Percentiles rank a stretch among this genome's conserved stretches.
phyloP scores from a whole-genome alignment of 1,284 basidiomycete genomes.

The Pholiota adiposa region DNA sequence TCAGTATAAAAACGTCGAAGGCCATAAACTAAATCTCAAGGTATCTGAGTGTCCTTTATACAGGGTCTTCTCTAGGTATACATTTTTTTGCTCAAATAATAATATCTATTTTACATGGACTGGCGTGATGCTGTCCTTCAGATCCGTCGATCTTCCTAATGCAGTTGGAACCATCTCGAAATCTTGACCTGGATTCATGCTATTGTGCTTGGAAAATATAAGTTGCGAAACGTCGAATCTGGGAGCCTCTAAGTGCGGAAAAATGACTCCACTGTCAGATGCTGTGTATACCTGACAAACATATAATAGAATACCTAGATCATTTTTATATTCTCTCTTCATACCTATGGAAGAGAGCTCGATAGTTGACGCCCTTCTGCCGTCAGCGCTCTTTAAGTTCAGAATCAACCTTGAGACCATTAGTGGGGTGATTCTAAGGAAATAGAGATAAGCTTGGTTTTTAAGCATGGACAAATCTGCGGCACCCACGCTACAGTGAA shows the following conservation, averaged over 20 bases:
- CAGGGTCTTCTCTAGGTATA: background rate
- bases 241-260: no score
- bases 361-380: no score
- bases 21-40: background rate
- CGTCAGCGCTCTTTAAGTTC: conserved; percentile 23
- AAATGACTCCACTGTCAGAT: no score
- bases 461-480: background rate
- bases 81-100: no score
- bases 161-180: background rate
- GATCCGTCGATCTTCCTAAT: background rate
- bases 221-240: background rate
- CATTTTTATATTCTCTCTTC: background rate
- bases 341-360: background rate
- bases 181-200: background rate
- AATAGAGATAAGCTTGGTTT: background rate
- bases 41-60: background rate
- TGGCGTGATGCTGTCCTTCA: background rate
- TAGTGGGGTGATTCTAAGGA: conserved; percentile 24
- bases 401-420: conserved; percentile 31
- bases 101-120: no score
- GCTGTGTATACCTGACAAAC: background rate
- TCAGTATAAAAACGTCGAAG: background rate
- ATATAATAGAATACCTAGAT: background rate
- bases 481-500: conserved; percentile 35
- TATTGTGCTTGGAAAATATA: background rate